Conservation (phyloP, 2,329 filamentous ascomycete species). For the Sporothrix euskadiensis region DNA sequence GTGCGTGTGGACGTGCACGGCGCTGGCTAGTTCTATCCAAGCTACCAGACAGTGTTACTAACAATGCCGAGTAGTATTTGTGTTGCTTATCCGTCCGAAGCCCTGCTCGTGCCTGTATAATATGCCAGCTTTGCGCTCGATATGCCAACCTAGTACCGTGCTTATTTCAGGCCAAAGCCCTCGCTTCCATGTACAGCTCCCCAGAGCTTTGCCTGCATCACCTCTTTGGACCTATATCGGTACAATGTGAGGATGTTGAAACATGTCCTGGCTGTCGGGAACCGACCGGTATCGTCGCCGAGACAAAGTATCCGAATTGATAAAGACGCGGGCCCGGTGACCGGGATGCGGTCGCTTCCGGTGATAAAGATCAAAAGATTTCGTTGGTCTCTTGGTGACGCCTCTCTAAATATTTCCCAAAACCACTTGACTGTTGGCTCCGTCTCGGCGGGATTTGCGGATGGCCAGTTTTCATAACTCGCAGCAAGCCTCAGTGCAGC, state of each 20-base stretch:
- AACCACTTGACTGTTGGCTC: constrained; percentile 80
- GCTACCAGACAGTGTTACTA: neutral
- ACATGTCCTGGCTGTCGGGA: constrained; percentile 84
- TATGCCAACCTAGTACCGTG: neutral
- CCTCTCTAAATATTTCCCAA: constrained; percentile 75
- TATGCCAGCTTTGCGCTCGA: neutral
- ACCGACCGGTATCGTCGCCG: constrained; percentile 71
- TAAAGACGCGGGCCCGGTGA: constrained; percentile 78
- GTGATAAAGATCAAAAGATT: constrained; percentile 84
- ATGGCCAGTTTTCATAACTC: constrained; percentile 77
- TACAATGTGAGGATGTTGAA: constrained; percentile 84
- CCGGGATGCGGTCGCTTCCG: constrained; percentile 85
- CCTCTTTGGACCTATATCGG: constrained; percentile 66
- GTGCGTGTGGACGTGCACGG: neutral
- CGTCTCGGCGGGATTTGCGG: constrained; percentile 53
- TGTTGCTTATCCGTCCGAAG: neutral
- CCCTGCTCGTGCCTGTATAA: neutral
- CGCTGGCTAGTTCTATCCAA: neutral
- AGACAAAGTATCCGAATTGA: constrained; percentile 74
- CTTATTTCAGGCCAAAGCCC: constrained; percentile 82
- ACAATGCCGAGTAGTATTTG: neutral
- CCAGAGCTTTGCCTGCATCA: constrained; percentile 74
- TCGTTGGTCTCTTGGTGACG: constrained; percentile 67
- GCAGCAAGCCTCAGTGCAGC: constrained; percentile 73
- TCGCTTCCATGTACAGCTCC: constrained; percentile 85